A percentile compares a stretch with the other conserved stretches of the same genome.
phyloP scores from a whole-genome alignment of 2,329 filamentous ascomycete species.

The Cytospora leucostoma region DNA sequence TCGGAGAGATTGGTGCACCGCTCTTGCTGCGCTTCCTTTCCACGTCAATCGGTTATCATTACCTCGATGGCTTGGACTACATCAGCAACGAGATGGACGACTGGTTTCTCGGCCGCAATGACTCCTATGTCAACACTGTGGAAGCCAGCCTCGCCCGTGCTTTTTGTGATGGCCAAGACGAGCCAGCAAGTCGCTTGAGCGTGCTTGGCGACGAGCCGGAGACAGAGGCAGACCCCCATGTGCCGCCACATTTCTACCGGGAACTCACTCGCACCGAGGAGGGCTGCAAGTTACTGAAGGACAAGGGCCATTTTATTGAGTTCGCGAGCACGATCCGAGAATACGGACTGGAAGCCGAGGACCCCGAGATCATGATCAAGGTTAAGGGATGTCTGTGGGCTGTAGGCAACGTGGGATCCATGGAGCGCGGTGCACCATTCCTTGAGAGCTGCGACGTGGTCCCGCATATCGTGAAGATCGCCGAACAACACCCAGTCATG shows the following conservation, averaged over 20 bases:
- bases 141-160: conserved; percentile 92
- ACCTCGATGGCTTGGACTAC: conserved; percentile 94
- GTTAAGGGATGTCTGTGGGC: conserved; percentile 98
- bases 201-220: conserved; percentile 60
- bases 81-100: conserved; percentile 99
- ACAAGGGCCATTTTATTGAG: conserved; percentile 95
- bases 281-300: conserved; percentile 83
- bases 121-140: conserved; percentile 91
- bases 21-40: conserved; percentile 89
- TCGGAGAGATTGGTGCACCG: conserved; percentile 95
- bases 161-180: conserved; percentile 67
- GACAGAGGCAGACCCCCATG: conserved; percentile 59
- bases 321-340: conserved; percentile 89
- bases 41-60: conserved; percentile 96
- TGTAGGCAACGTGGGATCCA: conserved; percentile 95
- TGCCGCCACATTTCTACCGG: conserved; percentile 97
- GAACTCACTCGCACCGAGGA: conserved; percentile 91
- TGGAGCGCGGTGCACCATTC: conserved; percentile 95
- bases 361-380: conserved; percentile 82
- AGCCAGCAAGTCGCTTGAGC: conserved; percentile 58
- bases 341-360: conserved; percentile 80
- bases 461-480: conserved; percentile 82
- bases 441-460: conserved; percentile 89
- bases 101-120: conserved; percentile 96
- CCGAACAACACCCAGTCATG: conserved; percentile 84